Evolutionary conservation across 1,284 basidiomycete species (phyloP), one percentile per base, ranked within the genome.

Genomic region (Microbotryum scabiosae): DNA sequence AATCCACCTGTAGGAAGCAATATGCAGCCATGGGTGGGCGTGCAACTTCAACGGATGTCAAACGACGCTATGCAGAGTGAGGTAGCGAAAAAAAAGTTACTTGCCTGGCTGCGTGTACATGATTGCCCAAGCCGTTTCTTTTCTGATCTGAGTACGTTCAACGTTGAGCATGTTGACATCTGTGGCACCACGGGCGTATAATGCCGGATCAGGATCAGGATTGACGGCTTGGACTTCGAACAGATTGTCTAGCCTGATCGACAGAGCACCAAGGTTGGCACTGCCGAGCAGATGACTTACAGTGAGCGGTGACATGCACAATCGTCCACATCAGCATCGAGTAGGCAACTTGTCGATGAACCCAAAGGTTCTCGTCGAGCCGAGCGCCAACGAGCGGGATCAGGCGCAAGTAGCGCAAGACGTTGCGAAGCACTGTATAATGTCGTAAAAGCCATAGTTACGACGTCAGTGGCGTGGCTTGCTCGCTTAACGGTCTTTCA

Each of bases 261-360:
- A 43, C 32, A 23, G 21, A 41, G 23, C 7, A 43, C 14, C 28
- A 51, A 16, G 9, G 20, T 16, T n/a, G 14, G 16, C 26, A 6
- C 18, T 32, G 20, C 32, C 41, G 4, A 25, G 30, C 20, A 7
- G 1, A 26, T 14, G 21, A 36, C 67, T 46, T 26, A 64, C 67
- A 92, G 76, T 92, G 90, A 18, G 88, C 85, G 5, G 89, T 90
- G 4, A 86, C 86, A 75, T 93, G 90, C 1, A 92, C 85, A 63
- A 76, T 73, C 6, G 73, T 72, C 63, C 67, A 89, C 77, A 89
- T 89, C 4, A 88, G 84, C 82, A 90, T 84, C 10, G 86, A 87
- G 74, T 92, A 92, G 14, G 90, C 90, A 47, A 90, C 87, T 23
- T 92, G 89, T 63, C 88, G 80, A 74, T 93, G 90, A 79, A 90